Conservation (phyloP, 2,329 filamentous ascomycete genomes). For the Dactylellina parvicollis region DNA sequence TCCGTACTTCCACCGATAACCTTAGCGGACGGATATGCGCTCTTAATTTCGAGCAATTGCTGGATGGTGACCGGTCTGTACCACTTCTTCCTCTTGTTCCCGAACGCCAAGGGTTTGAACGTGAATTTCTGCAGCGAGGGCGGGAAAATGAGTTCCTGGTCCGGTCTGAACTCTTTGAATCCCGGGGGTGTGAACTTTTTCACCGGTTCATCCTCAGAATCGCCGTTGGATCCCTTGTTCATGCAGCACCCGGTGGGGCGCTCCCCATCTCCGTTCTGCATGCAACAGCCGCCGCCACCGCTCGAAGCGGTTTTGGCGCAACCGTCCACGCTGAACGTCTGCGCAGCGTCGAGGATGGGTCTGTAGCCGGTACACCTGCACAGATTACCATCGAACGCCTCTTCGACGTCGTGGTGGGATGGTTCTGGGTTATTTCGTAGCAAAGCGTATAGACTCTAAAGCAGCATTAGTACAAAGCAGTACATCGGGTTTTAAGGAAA, state of each 20-base stretch:
- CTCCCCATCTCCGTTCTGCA: slow-evolving; percentile 69
- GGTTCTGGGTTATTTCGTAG: slow-evolving; percentile 84
- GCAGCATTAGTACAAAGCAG: neutral
- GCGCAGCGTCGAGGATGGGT: slow-evolving; percentile 91
- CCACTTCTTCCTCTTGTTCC: slow-evolving; percentile 95
- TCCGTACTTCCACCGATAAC: slow-evolving; percentile 96
- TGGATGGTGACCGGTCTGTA: slow-evolving; percentile 86
- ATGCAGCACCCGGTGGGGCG: slow-evolving; percentile 74
- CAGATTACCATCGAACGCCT: slow-evolving; percentile 95
- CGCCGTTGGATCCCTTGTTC: slow-evolving; percentile 63
- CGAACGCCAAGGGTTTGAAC: slow-evolving; percentile 83
- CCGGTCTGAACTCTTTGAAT: slow-evolving; percentile 92
- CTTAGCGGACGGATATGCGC: slow-evolving; percentile 82
- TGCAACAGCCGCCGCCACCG: slow-evolving; percentile 74
- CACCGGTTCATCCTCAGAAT: slow-evolving; percentile 63
- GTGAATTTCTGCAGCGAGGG: slow-evolving; percentile 83
- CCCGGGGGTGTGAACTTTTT: slow-evolving; percentile 82
- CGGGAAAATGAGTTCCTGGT: slow-evolving; percentile 95
- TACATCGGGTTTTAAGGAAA: neutral
- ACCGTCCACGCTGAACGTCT: slow-evolving; percentile 77
- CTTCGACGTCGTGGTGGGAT: slow-evolving; percentile 84
- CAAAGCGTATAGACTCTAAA: slow-evolving; percentile 85
- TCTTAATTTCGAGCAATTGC: slow-evolving; percentile 92
- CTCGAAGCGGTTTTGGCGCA: slow-evolving; percentile 69
- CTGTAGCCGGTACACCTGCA: slow-evolving; percentile 96